These are phyloP conservation scores for Sicyos edulis DNA, from an alignment of 306 rosid species.

Conservation along the genomic window DNA sequence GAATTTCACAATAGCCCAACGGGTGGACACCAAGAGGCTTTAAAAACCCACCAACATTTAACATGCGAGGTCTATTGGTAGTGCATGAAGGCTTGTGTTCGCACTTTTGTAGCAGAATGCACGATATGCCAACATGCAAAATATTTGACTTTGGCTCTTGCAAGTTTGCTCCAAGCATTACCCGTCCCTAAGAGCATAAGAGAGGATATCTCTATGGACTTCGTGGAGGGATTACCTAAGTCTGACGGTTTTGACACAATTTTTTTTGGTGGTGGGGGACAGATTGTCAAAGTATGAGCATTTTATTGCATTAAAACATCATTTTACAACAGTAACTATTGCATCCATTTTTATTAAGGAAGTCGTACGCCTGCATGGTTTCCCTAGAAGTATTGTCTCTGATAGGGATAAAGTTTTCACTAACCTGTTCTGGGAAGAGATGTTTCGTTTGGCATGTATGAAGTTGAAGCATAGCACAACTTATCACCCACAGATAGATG, in stretches of 20 bases:
- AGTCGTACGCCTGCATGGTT: too few species aligned
- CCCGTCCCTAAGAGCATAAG: too few species aligned
- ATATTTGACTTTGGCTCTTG: not conserved
- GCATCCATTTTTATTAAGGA: too few species aligned
- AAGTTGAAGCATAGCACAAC: too few species aligned
- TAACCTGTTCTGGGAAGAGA: too few species aligned
- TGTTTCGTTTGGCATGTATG: too few species aligned
- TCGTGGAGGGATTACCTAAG: not conserved
- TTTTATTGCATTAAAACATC: not conserved
- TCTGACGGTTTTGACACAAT: not conserved
- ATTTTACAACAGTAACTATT: not conserved
- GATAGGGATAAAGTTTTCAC: too few species aligned
- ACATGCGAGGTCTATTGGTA: not conserved
- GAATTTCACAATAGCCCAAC: not conserved
- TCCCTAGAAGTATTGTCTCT: too few species aligned
- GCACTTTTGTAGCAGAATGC: not conserved
- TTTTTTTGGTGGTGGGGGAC: not conserved
- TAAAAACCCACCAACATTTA: not conserved
- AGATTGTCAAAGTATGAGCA: not conserved
- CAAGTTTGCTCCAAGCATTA: not conserved
- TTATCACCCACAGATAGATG: too few species aligned
- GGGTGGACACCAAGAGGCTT: not conserved
- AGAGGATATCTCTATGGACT: not conserved
- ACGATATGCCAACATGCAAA: not conserved
- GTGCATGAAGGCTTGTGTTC: not conserved